Base-by-base conservation (phyloP, 192 early-diverging fungal genomes). In the Podila clonocystis region DNA sequence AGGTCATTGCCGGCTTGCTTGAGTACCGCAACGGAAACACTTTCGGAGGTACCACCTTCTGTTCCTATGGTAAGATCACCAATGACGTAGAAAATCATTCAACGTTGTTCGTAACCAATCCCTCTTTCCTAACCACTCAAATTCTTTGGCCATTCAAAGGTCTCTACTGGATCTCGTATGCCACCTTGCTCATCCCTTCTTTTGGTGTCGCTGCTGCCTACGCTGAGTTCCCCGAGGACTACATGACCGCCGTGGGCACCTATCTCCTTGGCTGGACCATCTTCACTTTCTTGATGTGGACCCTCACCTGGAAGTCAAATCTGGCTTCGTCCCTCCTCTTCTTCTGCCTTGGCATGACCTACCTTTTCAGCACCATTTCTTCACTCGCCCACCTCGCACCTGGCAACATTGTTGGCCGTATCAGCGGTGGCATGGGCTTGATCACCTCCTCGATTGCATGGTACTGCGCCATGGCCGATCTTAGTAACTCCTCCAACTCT, bases 81-180 rank as follows among this genome's bases (percentile, higher is more conserved):
- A 11, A 22, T 48, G 19, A n/a, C 41, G 4, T 45, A 45, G 41
- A 45, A 45, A 2, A 45, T 45, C 41, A 45, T 15, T 22, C 20
- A 33, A 41, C 50, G 0, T 24, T 8, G 15, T 50, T 30, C 5
- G 17, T 29, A 22, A 29, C 24, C 31, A 38, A 28, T 31, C 9
- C 36, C 24, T 22, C 22, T 4, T 58, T 36, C 1, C 41, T 9
- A 41, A 13, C 38, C 41, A 45, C 41, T 31, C 28, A 17, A 36
- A 36, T 0, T 13, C 52, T 57, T n/a, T n/a, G n/a, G 19, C 22
- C 36, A 29, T 38, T 20, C 34, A 12, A 34, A 77, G 85, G 87
- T 29, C 83, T 85, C 65, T 89, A 87, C 82, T 86, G 88, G 88
- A 80, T 89, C 62, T 82, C 84, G 11, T 87, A 87, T 49, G 83